These are phyloP conservation scores for Zymoseptoria crescenta DNA, from an alignment of 2,329 filamentous ascomycete genomes.

Conservation along the genomic window DNA sequence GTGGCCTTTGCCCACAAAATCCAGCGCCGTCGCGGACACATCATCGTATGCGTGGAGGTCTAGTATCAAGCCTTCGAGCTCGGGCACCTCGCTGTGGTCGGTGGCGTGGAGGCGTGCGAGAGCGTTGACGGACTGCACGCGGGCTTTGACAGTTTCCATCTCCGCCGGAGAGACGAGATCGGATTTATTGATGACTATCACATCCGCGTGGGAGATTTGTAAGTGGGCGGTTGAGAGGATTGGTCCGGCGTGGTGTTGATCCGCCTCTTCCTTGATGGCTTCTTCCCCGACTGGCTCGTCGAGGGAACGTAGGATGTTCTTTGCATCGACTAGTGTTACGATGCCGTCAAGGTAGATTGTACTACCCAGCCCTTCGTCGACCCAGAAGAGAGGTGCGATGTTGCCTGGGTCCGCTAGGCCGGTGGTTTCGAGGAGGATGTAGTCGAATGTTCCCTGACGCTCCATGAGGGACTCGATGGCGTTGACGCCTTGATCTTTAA, in stretches of 20 bases:
- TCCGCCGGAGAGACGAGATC: conserved; percentile 70
- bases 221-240: conserved; percentile 87
- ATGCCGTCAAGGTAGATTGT: conserved; percentile 96
- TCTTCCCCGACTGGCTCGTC: conserved; percentile 51
- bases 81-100: conserved; percentile 67
- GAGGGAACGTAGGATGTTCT: conserved; percentile 76
- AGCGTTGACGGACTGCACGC: conserved; percentile 80
- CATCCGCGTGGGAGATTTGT: conserved; percentile 94
- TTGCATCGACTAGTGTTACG: conserved; percentile 89
- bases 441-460: conserved; percentile 88
- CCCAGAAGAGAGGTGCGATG: conserved; percentile 92
- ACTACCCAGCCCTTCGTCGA: conserved; percentile 90
- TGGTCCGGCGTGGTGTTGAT: conserved; percentile 49
- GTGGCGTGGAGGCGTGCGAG: conserved; percentile 79
- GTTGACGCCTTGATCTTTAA: conserved; percentile 91
- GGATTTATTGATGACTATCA: conserved; percentile 87
- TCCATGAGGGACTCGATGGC: conserved; percentile 96
- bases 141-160: conserved; percentile 58
- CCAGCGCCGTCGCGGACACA: conserved; percentile 56
- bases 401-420: conserved; percentile 93
- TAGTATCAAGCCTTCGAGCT: conserved; percentile 76
- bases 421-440: conserved; percentile 93
- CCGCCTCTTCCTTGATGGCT: conserved; percentile 34
- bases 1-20: conserved; percentile 68
- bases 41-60: conserved; percentile 90